Conservation (phyloP, 2,329 filamentous ascomycete genomes). For the Byssothecium circinans region DNA sequence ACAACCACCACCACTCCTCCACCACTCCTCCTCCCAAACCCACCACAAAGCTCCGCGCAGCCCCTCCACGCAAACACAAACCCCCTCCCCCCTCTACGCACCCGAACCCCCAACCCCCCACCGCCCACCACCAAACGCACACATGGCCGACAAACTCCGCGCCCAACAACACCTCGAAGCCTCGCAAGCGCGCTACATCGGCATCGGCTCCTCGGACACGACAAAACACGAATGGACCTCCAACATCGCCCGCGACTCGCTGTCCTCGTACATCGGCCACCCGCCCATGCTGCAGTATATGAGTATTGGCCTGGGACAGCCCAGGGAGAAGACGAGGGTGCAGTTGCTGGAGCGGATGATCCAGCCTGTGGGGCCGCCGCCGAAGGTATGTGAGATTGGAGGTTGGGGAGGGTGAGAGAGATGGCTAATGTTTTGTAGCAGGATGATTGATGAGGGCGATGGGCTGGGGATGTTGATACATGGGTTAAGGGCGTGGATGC, state of each 20-base stretch:
- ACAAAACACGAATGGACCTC: slow-evolving; percentile 97
- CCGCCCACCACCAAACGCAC: slow-evolving; percentile 3
- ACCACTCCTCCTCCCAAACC: neutral
- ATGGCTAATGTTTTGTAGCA: slow-evolving; percentile 19
- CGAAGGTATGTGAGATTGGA: slow-evolving; percentile 52
- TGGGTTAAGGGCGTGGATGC: no score
- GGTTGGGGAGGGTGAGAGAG: neutral
- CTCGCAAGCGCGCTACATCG: slow-evolving; percentile 92
- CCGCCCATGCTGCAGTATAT: slow-evolving; percentile 87
- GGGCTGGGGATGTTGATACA: no score
- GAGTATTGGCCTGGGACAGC: slow-evolving; percentile 83
- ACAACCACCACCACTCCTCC: neutral
- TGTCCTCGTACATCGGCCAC: slow-evolving; percentile 86
- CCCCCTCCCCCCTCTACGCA: neutral
- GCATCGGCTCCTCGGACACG: slow-evolving; percentile 94
- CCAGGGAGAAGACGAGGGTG: slow-evolving; percentile 75
- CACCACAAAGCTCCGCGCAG: neutral
- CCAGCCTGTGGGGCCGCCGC: slow-evolving; percentile 66
- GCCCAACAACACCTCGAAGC: slow-evolving; percentile 97
- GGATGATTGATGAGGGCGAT: slow-evolving; percentile 20
- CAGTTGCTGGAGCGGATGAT: slow-evolving; percentile 77
- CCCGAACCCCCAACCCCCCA: neutral
- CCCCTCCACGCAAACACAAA: neutral
- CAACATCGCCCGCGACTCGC: slow-evolving; percentile 93
- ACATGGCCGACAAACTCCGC: slow-evolving; percentile 90